Evolutionary conservation across 495 filamentous ascomycete species (phyloP).

Genomic region (Penicillium longicatenatum): DNA sequence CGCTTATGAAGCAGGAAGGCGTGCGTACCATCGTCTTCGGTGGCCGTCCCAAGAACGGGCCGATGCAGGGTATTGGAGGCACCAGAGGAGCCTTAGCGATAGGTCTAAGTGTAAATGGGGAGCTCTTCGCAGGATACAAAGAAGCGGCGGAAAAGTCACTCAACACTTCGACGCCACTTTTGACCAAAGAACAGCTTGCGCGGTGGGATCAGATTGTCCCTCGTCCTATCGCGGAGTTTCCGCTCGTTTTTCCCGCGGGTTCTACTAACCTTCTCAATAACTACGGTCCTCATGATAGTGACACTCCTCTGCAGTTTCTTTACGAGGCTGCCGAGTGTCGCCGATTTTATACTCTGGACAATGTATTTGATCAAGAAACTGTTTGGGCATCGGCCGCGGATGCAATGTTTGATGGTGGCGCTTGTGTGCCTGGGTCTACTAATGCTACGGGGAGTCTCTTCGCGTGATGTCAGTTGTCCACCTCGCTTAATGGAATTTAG

Average conservation of each 20-base stretch:
- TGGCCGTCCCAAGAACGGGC: conserved; percentile 53
- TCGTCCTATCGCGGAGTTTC: too few relatives aligned
- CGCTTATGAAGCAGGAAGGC: conserved; percentile 49
- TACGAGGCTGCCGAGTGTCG: conserved; percentile 35
- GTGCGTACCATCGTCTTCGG: conserved; percentile 61
- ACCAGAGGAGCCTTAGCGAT: conserved; percentile 41
- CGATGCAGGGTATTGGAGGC: conserved; percentile 63
- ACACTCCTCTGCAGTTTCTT: conserved; percentile 27
- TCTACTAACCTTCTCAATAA: conserved; percentile 23
- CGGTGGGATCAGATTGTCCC: too few relatives aligned
- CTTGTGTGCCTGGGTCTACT: conserved; percentile 7
- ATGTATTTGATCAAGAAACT: conserved; percentile 9
- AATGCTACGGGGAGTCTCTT: conserved; percentile 2
- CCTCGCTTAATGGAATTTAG: too few relatives aligned
- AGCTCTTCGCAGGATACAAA: too few relatives aligned
- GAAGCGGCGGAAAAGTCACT: too few relatives aligned
- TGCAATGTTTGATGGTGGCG: conserved; percentile 20
- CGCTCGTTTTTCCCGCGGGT: background rate
- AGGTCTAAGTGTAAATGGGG: too few relatives aligned
- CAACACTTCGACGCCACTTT: too few relatives aligned
- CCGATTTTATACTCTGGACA: conserved; percentile 31
- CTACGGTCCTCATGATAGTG: conserved; percentile 13
- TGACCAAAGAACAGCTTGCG: background rate
- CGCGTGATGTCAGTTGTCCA: too few relatives aligned
- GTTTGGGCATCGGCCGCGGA: conserved; percentile 25